phyloP scores from a whole-genome alignment of 2,329 filamentous ascomycete genomes.

The Aspergillus sp. region DNA sequence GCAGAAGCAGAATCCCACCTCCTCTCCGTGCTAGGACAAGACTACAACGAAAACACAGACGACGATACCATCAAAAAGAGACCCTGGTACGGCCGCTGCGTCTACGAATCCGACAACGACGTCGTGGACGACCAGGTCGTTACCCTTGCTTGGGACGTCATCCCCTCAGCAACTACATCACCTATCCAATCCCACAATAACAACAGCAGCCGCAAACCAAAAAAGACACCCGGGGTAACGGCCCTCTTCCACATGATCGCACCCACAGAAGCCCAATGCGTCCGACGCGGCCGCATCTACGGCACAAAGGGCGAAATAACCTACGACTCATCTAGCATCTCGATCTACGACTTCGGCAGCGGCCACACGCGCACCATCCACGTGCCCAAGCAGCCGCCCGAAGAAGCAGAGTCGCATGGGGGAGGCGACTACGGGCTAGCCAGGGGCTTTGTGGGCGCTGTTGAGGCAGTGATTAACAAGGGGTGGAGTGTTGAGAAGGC shows the following conservation, averaged over 20 bases:
- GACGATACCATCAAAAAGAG: conserved; percentile 46
- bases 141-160: conserved; percentile 70
- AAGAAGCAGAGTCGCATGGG: conserved; percentile 62
- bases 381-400: conserved; percentile 59
- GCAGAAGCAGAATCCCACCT: conserved; percentile 52
- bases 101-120: conserved; percentile 89
- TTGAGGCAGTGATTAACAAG: conserved; percentile 73
- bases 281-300: conserved; percentile 81
- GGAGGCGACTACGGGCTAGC: conserved; percentile 80
- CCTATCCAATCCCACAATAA: background rate
- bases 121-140: conserved; percentile 93
- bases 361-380: conserved; percentile 54
- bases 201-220: background rate
- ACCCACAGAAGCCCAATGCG: conserved; percentile 81
- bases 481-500: conserved; percentile 66
- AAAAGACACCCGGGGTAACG: conserved; percentile 64
- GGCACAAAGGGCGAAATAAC: conserved; percentile 82
- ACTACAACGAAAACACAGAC: conserved; percentile 59
- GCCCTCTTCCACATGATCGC: conserved; percentile 94
- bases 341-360: conserved; percentile 69
- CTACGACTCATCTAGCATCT: conserved; percentile 78
- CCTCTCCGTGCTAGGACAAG: conserved; percentile 49
- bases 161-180: background rate
- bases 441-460: conserved; percentile 77
- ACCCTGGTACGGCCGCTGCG: conserved; percentile 87